Percentiles rank a stretch among this genome's conserved stretches.
Conservation (phyloP, 2,329 filamentous ascomycete genomes). For the Lachnum nothofagi region DNA sequence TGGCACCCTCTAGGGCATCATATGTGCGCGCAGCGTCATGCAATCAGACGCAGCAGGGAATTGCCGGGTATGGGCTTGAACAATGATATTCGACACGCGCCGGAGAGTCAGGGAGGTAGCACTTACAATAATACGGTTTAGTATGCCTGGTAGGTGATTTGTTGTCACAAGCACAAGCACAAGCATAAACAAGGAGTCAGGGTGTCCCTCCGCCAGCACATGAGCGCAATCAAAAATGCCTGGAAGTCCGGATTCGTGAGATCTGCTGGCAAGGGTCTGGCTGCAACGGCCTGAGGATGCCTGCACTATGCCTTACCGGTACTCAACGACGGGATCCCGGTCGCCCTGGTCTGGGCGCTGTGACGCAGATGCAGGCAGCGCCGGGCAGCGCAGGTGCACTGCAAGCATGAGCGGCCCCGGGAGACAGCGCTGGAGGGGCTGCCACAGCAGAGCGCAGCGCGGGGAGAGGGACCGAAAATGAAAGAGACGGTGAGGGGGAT, state of each 20-base stretch:
- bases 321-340: not conserved
- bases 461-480: too few species aligned
- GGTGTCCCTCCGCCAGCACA: conserved; percentile 8
- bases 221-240: conserved; percentile 3
- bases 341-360: not conserved
- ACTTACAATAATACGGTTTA: conserved; percentile 5
- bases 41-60: conserved; percentile 4
- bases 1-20: conserved; percentile 2
- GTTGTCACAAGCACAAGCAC: conserved; percentile 9
- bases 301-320: not conserved
- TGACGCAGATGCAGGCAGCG: not conserved
- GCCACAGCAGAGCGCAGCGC: too few species aligned
- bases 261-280: not conserved
- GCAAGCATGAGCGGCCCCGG: too few species aligned
- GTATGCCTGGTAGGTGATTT: conserved; percentile 1
- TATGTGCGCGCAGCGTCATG: conserved; percentile 9
- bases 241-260: not conserved
- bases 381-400: not conserved
- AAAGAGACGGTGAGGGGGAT: too few species aligned
- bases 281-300: not conserved
- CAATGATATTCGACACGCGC: conserved; percentile 6
- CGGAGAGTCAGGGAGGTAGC: not conserved
- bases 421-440: too few species aligned
- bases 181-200: conserved; percentile 6
- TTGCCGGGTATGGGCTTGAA: conserved; percentile 2